Evolutionary conservation across 2,329 filamentous ascomycete genomes (phyloP).

Genomic region (Fusarium dlaminii): DNA sequence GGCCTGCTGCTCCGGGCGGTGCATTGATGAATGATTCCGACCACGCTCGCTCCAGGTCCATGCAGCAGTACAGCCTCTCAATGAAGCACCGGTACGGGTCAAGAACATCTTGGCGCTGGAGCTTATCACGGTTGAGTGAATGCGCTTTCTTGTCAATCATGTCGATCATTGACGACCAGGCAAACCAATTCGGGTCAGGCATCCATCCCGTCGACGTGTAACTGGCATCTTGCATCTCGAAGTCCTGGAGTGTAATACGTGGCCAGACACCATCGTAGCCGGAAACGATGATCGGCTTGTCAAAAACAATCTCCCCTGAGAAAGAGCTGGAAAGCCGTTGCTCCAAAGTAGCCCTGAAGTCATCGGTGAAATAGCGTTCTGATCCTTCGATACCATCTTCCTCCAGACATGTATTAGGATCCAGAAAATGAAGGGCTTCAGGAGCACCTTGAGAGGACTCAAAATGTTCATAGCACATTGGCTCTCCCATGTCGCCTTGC

Average conservation of each 20-base stretch:
- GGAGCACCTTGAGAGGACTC: conserved; percentile 19
- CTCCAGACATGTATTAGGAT: conserved; percentile 53
- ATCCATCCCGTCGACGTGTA: conserved; percentile 57
- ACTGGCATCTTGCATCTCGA: conserved; percentile 51
- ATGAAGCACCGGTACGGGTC: conserved; percentile 36
- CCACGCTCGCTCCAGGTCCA: conserved; percentile 58
- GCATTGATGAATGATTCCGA: conserved; percentile 39
- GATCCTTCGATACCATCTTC: conserved; percentile 37
- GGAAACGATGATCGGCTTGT: conserved; percentile 35
- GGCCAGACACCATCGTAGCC: conserved; percentile 48
- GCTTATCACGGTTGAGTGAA: conserved; percentile 15
- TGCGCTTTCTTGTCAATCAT: conserved; percentile 43
- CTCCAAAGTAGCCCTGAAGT: conserved; percentile 8
- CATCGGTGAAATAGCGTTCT: conserved; percentile 7
- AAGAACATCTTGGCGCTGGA: conserved; percentile 1
- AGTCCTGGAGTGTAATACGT: conserved; percentile 43
- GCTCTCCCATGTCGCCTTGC: conserved; percentile 17
- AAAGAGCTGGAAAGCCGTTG: neutral
- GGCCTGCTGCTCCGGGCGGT: conserved; percentile 39
- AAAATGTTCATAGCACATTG: conserved; percentile 32
- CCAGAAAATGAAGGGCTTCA: conserved; percentile 50
- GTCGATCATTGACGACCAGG: conserved; percentile 44
- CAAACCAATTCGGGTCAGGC: conserved; percentile 51
- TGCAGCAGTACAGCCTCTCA: conserved; percentile 51
- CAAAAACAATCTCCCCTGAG: conserved; percentile 25